These are phyloP conservation scores for Debaryomyces subglobosus DNA, from an alignment of 1,139 yeast genomes.

Conservation along the genomic window DNA sequence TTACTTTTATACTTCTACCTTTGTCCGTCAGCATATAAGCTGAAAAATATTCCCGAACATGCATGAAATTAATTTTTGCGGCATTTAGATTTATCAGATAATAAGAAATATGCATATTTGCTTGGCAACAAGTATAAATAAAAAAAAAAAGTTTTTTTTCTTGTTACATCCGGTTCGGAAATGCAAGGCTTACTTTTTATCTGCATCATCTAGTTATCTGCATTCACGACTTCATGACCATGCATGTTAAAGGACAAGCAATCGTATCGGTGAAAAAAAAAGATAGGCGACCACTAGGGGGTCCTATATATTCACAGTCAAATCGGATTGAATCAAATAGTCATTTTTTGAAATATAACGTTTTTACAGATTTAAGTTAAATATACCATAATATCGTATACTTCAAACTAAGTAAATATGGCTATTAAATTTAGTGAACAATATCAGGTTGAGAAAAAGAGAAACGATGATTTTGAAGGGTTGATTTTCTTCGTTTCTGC, in stretches of 20 bases:
- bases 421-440: conserved; percentile 35
- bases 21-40: background rate
- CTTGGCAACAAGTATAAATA: background rate
- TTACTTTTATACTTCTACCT: background rate
- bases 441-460: conserved; percentile 36
- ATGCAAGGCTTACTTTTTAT: background rate
- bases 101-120: background rate
- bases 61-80: background rate
- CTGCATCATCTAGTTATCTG: background rate
- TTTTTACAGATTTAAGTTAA: background rate
- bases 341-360: background rate
- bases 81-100: conserved; percentile 1
- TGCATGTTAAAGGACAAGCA: background rate
- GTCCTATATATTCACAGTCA: background rate
- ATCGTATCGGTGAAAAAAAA: background rate
- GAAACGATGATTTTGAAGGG: conserved; percentile 44
- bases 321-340: background rate
- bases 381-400: too few relatives aligned
- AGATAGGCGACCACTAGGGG: background rate
- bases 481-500: conserved; percentile 32
- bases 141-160: background rate
- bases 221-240: background rate
- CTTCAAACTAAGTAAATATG: background rate
- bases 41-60: background rate
- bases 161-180: background rate